These are phyloP conservation scores for Phlebopus sp. DNA, from an alignment of 1,284 basidiomycete genomes.

Conservation along the genomic window DNA sequence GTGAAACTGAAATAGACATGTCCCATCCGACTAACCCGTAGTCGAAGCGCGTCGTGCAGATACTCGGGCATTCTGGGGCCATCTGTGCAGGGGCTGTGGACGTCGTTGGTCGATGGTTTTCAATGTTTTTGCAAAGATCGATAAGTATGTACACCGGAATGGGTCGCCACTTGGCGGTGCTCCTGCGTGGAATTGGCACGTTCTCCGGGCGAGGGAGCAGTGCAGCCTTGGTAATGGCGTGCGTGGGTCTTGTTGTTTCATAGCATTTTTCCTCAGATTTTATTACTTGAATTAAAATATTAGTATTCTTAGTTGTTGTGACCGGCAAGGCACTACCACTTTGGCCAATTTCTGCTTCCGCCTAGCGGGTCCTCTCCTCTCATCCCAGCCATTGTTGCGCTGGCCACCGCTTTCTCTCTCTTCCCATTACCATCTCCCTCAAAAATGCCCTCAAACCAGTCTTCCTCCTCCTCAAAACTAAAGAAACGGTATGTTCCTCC, in stretches of 20 bases:
- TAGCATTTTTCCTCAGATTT: too few species aligned
- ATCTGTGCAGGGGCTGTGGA: too few species aligned
- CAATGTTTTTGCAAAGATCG: too few species aligned
- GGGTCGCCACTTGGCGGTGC: too few species aligned
- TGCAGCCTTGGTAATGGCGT: too few species aligned
- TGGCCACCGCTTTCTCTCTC: constrained; percentile 39
- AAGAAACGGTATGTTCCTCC: constrained; percentile 37
- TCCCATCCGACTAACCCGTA: background rate
- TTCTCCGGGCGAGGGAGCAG: too few species aligned
- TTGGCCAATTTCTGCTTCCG: constrained; percentile 35
- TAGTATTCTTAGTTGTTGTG: constrained; percentile 32
- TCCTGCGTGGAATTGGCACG: too few species aligned
- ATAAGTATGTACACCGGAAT: too few species aligned
- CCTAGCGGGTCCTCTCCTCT: constrained; percentile 31
- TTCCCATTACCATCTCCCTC: constrained; percentile 36
- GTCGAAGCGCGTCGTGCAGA: too few species aligned
- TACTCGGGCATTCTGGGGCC: too few species aligned
- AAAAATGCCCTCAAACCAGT: constrained; percentile 28
- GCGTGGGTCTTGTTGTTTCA: too few species aligned
- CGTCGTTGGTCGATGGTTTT: too few species aligned
- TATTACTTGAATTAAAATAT: background rate
- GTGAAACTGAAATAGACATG: constrained; percentile 6
- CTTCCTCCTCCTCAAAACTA: constrained; percentile 23
- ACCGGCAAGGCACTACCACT: constrained; percentile 36
- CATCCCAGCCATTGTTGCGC: constrained; percentile 37